Evolutionary conservation across 352 stramenopile genomes (phyloP).

Genomic region (Phytophthora tubulina): DNA sequence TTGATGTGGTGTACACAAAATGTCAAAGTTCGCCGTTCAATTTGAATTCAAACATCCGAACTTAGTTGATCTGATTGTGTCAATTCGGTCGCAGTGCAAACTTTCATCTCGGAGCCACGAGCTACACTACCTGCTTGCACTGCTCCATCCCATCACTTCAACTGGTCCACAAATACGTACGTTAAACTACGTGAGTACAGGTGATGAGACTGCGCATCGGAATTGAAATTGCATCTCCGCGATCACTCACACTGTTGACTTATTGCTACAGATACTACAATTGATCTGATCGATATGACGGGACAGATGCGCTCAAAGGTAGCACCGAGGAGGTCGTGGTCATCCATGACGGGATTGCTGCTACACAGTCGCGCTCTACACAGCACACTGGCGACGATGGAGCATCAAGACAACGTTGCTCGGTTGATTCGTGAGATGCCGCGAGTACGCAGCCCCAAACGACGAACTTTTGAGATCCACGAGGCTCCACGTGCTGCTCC

Average conservation of each 20-base stretch:
- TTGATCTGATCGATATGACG: conserved; percentile 22
- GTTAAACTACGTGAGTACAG: background rate
- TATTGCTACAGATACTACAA: conserved; percentile 25
- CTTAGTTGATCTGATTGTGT: conserved; percentile 1
- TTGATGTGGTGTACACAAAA: background rate
- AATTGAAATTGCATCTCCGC: conserved; percentile 3
- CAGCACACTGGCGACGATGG: conserved; percentile 38
- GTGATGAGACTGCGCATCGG: conserved; percentile 1
- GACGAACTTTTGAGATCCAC: conserved; percentile 15
- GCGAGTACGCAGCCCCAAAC: conserved; percentile 20
- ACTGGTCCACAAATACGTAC: background rate
- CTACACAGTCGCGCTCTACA: conserved; percentile 52
- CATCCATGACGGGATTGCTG: conserved; percentile 44
- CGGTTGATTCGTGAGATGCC: conserved; percentile 27
- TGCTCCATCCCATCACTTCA: background rate
- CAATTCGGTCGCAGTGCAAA: conserved; percentile 31
- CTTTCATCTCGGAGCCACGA: conserved; percentile 28
- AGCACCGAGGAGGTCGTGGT: conserved; percentile 41
- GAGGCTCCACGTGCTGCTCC: conserved; percentile 8
- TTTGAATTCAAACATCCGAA: conserved; percentile 50
- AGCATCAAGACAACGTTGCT: conserved; percentile 52
- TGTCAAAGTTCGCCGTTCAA: conserved; percentile 12
- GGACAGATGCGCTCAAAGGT: conserved; percentile 53
- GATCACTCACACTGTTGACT: conserved; percentile 6
- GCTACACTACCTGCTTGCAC: background rate